Base-by-base conservation (phyloP, 305 asterid species). In the Rubia peregrina region DNA sequence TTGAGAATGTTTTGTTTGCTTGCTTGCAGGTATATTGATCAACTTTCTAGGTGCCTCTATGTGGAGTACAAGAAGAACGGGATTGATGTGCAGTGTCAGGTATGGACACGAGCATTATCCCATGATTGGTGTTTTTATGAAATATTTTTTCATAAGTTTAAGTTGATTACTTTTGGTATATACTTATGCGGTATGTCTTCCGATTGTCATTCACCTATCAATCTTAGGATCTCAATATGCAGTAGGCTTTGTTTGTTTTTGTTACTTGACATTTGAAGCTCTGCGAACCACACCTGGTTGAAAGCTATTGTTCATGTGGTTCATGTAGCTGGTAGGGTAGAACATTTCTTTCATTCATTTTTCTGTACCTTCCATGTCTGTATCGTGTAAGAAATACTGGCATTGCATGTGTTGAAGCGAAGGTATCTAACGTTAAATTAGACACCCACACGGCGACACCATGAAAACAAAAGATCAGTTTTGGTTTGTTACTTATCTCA, bases 21-120 rank as follows among this genome's bases (percentile, higher is more conserved):
- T 61, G 16, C 74, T 75, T 78, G 75, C 85, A 91, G 98, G 75
- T 94, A 91, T 51, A 74, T 91, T 48, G 99, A 94, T 74, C 99
- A 89, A 81, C 82, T 94, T 76, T 94, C 98, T 16, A 83, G 98
- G 81, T 89, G 95, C 84, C 97, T 94, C 62, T 86, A 94, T 67
- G 99, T 94, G 66, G 99, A 94, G 78, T 94, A 94, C 90, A 94
- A 91, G 88, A 89, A 88, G 70, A 87, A 82, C 2, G 99, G 99
- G 63, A 94, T 94, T 36, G 98, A 94, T 70, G 98, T 94, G 69
- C 99, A 94, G 84, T 94, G 99, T 66, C 99, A 94, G 99, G 99
- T 94, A 76, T 19, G 68, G 7, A 40, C 30, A 41, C 17, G 48
- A 26, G 67, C 13, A 7, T 61, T 30, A 5, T 30, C 6, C 26